Evolutionary conservation across 352 stramenopile species (phyloP).

Genomic region (Phytophthora sp.): DNA sequence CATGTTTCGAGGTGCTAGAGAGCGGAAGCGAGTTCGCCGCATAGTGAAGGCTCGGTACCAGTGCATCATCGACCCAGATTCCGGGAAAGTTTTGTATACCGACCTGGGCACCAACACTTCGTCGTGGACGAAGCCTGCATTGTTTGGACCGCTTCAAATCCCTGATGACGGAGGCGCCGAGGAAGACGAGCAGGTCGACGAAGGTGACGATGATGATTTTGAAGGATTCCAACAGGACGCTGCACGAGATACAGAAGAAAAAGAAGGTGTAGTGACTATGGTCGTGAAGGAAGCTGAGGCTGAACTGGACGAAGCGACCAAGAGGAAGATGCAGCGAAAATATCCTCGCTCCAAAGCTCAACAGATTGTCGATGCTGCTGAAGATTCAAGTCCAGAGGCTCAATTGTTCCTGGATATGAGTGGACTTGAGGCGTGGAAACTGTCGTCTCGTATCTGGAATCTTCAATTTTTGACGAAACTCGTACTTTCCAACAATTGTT

Average conservation of each 20-base stretch:
- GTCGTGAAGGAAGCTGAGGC: slow-evolving; percentile 20
- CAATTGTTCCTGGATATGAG: slow-evolving; percentile 57
- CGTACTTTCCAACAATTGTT: slow-evolving; percentile 54
- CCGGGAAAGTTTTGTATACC: slow-evolving; percentile 53
- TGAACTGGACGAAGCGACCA: slow-evolving; percentile 35
- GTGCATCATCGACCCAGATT: slow-evolving; percentile 42
- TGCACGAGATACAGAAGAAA: slow-evolving; percentile 30
- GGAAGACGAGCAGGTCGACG: slow-evolving; percentile 27
- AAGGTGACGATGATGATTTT: slow-evolving; percentile 50
- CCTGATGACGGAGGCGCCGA: slow-evolving; percentile 23
- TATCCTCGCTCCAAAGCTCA: slow-evolving; percentile 66
- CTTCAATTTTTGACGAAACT: slow-evolving; percentile 52
- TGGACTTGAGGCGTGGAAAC: slow-evolving; percentile 48
- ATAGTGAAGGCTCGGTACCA: slow-evolving; percentile 49
- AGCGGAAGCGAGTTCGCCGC: slow-evolving; percentile 36
- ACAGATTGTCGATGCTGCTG: slow-evolving; percentile 55
- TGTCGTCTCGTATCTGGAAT: slow-evolving; percentile 80
- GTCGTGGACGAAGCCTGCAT: slow-evolving; percentile 44
- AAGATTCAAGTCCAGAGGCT: slow-evolving; percentile 39
- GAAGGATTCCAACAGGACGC: slow-evolving; percentile 41
- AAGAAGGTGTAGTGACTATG: slow-evolving; percentile 11
- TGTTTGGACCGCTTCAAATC: slow-evolving; percentile 45
- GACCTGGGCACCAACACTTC: slow-evolving; percentile 44
- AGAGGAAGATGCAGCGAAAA: slow-evolving; percentile 39
- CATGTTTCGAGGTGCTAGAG: slow-evolving; percentile 44